Conservation (phyloP, 169 alveolate genomes). For the Babesia ovata region DNA sequence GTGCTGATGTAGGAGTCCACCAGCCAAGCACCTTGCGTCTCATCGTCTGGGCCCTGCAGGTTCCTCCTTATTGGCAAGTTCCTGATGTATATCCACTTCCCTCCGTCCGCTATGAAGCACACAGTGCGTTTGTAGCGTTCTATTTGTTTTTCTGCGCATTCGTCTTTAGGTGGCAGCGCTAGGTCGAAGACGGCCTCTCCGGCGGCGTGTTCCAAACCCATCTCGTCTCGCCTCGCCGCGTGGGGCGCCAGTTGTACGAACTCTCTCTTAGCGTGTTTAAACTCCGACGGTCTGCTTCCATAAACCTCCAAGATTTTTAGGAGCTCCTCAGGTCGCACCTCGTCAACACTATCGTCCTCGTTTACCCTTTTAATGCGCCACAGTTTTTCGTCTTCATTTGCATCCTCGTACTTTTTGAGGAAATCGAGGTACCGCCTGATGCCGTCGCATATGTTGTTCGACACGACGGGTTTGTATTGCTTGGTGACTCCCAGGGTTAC, state of each 20-base stretch:
- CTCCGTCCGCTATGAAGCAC: conserved; percentile 46
- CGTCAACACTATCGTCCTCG: not conserved
- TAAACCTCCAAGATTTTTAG: conserved; percentile 15
- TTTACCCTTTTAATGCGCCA: conserved; percentile 9
- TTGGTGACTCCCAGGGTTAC: conserved; percentile 63
- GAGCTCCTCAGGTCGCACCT: conserved; percentile 31
- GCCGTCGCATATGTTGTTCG: conserved; percentile 55
- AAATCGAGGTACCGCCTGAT: conserved; percentile 17
- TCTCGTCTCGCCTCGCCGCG: conserved; percentile 1
- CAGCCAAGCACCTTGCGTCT: conserved; percentile 4
- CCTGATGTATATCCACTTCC: conserved; percentile 50
- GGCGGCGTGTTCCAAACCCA: conserved; percentile 4
- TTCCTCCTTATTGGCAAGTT: conserved; percentile 20
- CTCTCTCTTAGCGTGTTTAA: conserved; percentile 13
- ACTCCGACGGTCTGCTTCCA: conserved; percentile 24
- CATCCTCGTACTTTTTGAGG: not conserved
- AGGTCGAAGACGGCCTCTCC: not conserved
- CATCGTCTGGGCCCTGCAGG: not conserved
- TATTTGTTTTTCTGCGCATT: not conserved
- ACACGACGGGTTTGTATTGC: conserved; percentile 53
- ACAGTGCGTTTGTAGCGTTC: conserved; percentile 25
- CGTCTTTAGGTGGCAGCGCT: not conserved
- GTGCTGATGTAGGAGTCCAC: conserved; percentile 49
- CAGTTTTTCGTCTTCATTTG: not conserved
- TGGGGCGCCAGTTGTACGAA: conserved; percentile 19